Evolutionary conservation across 2,329 filamentous ascomycete species (phyloP), one percentile per base, ranked within the genome.

Genomic region (Aspergillus quadricinctus): DNA sequence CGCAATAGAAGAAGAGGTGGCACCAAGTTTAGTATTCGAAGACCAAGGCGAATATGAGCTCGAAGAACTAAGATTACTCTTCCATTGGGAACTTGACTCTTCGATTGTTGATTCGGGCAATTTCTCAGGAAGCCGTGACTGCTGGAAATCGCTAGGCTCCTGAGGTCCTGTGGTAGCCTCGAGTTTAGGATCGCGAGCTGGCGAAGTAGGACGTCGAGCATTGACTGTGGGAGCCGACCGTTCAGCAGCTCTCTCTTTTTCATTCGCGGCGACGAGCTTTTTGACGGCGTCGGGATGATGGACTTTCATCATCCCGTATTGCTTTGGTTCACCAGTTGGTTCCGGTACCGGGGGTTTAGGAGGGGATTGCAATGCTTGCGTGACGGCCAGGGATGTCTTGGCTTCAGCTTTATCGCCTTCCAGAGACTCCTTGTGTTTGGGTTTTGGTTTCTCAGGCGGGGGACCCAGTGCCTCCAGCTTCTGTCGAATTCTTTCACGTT

Each of bases 231-330:
- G 40, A 7, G 60, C 23, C 21, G 69, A 52, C 56, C 73, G 76
- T 35, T 77, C 72, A 43, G 66, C 55, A 17, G 59, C 64, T 49
- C 68, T 71, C 45, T 76, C 70, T 53, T 66, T 69, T 50, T 76
- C 72, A 56, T 66, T 69, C 27, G 70, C 68, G 48, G 70, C 65
- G 48, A 72, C 69, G 45, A 77, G 62, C 63, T 75, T 78, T 64
- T 77, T 78, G 28, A 83, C 78, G 5, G 79, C 72, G 56, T 83
- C 81, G 28, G 82, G 76, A 62, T 81, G 80, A 65, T 84, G 82
- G 9, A 84, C 79, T 68, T 83, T 85, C 78, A 84, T 84, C 79
- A 84, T 80, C 46, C 82, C 82, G 69, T 84, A 84, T 64, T 84
- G 82, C 56, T 82, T 81, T 25, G 83, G 78, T 59, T 81, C 81